phyloP scores from a whole-genome alignment of 345 rosid species.

The Pseudoturritis turrita region DNA sequence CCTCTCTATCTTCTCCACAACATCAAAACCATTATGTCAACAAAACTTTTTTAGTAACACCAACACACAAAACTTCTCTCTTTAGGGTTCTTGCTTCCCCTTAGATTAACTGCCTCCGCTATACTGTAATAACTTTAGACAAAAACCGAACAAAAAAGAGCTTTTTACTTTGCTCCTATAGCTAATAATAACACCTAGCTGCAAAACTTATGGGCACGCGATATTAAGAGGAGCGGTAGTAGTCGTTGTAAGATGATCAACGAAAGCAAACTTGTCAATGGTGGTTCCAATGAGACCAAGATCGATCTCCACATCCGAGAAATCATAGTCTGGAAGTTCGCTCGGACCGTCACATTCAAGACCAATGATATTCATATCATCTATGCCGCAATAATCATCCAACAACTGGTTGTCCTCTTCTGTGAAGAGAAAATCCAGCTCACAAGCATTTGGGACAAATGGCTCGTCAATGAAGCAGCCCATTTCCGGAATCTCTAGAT shows the following conservation, averaged over 20 bases:
- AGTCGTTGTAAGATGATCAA: slow-evolving; percentile 16
- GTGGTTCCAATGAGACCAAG: slow-evolving; percentile 46
- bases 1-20: slow-evolving; percentile 11
- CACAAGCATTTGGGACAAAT: slow-evolving; percentile 29
- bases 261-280: slow-evolving; percentile 30
- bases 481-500: slow-evolving; percentile 48
- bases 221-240: slow-evolving; percentile 43
- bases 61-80: slow-evolving; percentile 34
- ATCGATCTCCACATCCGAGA: slow-evolving; percentile 44
- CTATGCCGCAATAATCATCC: slow-evolving; percentile 56
- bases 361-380: slow-evolving; percentile 52
- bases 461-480: slow-evolving; percentile 36
- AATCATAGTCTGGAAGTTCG: slow-evolving; percentile 84
- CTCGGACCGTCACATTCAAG: slow-evolving; percentile 42
- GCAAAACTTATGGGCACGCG: slow-evolving; percentile 86
- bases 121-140: slow-evolving; percentile 19
- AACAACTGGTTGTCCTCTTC: slow-evolving; percentile 45
- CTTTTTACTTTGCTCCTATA: slow-evolving; percentile 20
- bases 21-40: slow-evolving; percentile 23
- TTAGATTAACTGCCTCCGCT: slow-evolving; percentile 20
- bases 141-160: slow-evolving; percentile 10
- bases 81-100: slow-evolving; percentile 13
- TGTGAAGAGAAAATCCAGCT: slow-evolving; percentile 40
- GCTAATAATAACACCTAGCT: slow-evolving; percentile 45
- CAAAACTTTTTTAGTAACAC: slow-evolving; percentile 27